Evolutionary conservation across 1,139 yeast species (phyloP).

Genomic region (Suhomyces bolitotheri): DNA sequence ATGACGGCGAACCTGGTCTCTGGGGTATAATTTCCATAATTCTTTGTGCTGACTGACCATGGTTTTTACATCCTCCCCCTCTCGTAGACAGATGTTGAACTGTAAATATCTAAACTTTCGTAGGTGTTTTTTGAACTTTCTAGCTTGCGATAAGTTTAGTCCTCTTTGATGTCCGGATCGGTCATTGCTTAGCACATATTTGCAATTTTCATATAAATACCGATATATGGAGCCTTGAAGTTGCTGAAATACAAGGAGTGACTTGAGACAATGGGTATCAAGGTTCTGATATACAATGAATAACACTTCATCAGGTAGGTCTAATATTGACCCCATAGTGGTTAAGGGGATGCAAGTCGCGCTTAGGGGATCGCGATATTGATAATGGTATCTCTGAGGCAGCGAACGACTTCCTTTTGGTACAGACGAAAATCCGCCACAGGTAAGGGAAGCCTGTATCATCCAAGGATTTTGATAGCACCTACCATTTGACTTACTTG

Average conservation of each 20-base stretch:
- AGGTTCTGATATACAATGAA: slow-evolving; percentile 6
- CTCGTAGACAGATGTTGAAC: slow-evolving; percentile 10
- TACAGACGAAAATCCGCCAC: too few relatives aligned
- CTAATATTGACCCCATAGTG: slow-evolving; percentile 4
- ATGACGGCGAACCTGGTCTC: slow-evolving; percentile 2
- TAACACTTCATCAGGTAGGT: slow-evolving; percentile 16
- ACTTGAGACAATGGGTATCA: slow-evolving; percentile 8
- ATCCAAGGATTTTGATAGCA: too few relatives aligned
- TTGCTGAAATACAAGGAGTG: slow-evolving; percentile 10
- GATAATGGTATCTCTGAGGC: too few relatives aligned
- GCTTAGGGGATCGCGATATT: too few relatives aligned
- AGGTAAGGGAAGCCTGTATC: too few relatives aligned
- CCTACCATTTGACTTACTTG: too few relatives aligned
- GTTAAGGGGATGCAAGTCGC: too few relatives aligned
- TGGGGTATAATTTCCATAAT: slow-evolving; percentile 2
- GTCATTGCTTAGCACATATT: slow-evolving; percentile 10
- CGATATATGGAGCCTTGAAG: slow-evolving; percentile 11
- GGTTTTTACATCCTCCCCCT: slow-evolving; percentile 6
- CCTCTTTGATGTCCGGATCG: slow-evolving; percentile 2
- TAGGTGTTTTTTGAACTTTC: slow-evolving; percentile 4
- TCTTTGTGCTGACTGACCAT: slow-evolving; percentile 4
- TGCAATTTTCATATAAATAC: slow-evolving; percentile 14
- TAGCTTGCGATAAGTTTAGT: slow-evolving; percentile 4
- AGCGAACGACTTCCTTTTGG: too few relatives aligned
- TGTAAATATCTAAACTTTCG: slow-evolving; percentile 4